Base-by-base conservation (phyloP, 768 basidiomycete species). In the Collybia sordida region DNA sequence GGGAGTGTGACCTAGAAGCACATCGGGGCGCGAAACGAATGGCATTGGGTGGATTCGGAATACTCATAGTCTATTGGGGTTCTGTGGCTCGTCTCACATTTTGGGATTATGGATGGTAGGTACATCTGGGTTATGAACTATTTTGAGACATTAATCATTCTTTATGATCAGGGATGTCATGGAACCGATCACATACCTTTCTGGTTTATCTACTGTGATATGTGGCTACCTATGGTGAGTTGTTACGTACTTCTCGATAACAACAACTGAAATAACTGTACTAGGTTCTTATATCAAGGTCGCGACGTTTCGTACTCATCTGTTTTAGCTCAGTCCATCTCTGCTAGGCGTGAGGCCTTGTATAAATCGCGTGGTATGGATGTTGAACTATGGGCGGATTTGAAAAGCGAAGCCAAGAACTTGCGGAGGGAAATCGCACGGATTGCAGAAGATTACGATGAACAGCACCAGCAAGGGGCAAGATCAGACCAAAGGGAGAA, bases 161-260 rank as follows among this genome's bases (percentile, higher is more conserved):
- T 28, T 22, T 18, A 24, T 8, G 36, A 15, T n/a, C 60, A 75
- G 78, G 79, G 83, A 86, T 55, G 64, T 84, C 4, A 86, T 86
- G 83, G 84, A 87, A 59, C 85, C 85, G 0, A 72, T 85, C 36
- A 86, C 82, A 3, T 84, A 85, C 60, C 68, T 85, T n/a, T 82
- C 80, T 14, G 82, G 81, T 3, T 63, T 85, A 6, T 78, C 79
- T 0, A 82, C 74, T 6, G 82, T 85, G 49, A 75, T 84, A 34
- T 71, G 77, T n/a, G 80, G 81, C 1, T 84, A 85, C 58, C 69
- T 82, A 2, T 84, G 81, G 80, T 81, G 40, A 28, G 7, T 34
- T 7, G 7, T 23, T 15, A 21, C 34, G 15, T 23, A 37, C 19
- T 18, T 9, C 36, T 9, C 17, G 27, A 7, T 24, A 19, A 18